Evolutionary conservation across 495 filamentous ascomycete genomes (phyloP), one percentile per base, ranked within the genome.

Genomic region (Penicillium daleae): DNA sequence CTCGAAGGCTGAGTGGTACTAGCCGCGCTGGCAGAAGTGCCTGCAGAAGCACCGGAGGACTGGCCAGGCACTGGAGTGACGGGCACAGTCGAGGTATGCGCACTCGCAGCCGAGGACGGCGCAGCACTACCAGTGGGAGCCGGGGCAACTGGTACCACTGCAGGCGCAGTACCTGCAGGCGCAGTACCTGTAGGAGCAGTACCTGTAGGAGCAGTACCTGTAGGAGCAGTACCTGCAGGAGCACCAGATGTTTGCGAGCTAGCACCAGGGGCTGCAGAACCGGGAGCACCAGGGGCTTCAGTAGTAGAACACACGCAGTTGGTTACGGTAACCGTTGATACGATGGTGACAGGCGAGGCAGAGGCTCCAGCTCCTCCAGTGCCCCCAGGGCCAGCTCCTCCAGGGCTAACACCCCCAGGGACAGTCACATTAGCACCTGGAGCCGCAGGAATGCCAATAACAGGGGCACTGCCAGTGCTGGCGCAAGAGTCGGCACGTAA

Each of bases 401-500:
- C n/a, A n/a, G n/a, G n/a, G n/a, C n/a, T n/a, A 27, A 8, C 22
- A 26, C 22, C 54, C 29, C 26, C 26, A 19, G 19, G 15, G 15
- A 26, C 29, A 22, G 44, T 22, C 21, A 49, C 44, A 19, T 27
- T 27, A 6, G 2, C 6, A 32, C 49, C 27, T 31, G 49, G 49
- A 32, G 22, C 49, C 49, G 26, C 15, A 3, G 49, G 26, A 31
- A 32, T 52, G 4, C 26, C 9, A 24, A 46, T 21, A 21, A 46
- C 21, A 46, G 42, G 42, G 9, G 12, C 9, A 46, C 21, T 46
- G 42, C 54, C 32, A 70, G 73, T 64, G 51, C 73, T 63, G 10
- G 68, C 64, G 69, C 84, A 87, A 49, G 77, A 74, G 67, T 82
- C 81, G 6, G 83, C 84, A 10, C 53, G 76, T 26, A 87, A 63